Conservation (phyloP, 768 basidiomycete species). For the Chlorophyllum brunneum region DNA sequence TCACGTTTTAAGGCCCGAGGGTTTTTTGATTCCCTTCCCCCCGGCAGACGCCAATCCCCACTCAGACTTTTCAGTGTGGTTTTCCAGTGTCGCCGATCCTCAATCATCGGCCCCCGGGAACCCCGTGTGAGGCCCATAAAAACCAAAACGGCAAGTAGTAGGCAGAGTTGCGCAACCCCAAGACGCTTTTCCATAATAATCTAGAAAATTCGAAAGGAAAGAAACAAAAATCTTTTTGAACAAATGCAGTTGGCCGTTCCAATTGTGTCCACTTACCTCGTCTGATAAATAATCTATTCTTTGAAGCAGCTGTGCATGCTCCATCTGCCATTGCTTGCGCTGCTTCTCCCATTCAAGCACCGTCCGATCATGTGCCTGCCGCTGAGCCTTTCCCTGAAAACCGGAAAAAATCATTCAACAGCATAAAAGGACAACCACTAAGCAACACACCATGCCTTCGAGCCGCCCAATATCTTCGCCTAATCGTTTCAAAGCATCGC, state of each 20-base stretch:
- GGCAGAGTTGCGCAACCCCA: constrained; percentile 81
- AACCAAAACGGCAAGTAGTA: constrained; percentile 77
- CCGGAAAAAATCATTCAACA: not conserved
- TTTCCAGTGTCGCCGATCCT: constrained; percentile 40
- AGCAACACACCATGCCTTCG: constrained; percentile 62
- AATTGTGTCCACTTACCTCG: constrained; percentile 49
- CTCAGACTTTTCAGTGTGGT: constrained; percentile 53
- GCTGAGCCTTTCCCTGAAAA: constrained; percentile 64
- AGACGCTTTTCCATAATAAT: constrained; percentile 86
- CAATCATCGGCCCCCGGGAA: constrained; percentile 37
- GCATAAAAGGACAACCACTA: not conserved
- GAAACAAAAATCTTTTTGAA: not conserved
- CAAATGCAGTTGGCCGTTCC: not conserved
- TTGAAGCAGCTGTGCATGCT: constrained; percentile 64
- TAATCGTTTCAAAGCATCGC: constrained; percentile 69
- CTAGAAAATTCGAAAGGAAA: constrained; percentile 30
- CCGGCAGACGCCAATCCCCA: constrained; percentile 44
- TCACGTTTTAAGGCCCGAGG: not conserved
- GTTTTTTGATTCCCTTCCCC: constrained; percentile 20
- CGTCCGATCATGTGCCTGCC: constrained; percentile 59
- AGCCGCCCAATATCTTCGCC: constrained; percentile 76
- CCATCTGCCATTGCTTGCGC: constrained; percentile 59
- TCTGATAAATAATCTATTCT: constrained; percentile 73
- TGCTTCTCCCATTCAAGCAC: constrained; percentile 69
- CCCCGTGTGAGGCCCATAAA: constrained; percentile 88